These are phyloP conservation scores for Hanseniaspora sp. DNA, from an alignment of 1,139 yeast genomes.

Conservation along the genomic window DNA sequence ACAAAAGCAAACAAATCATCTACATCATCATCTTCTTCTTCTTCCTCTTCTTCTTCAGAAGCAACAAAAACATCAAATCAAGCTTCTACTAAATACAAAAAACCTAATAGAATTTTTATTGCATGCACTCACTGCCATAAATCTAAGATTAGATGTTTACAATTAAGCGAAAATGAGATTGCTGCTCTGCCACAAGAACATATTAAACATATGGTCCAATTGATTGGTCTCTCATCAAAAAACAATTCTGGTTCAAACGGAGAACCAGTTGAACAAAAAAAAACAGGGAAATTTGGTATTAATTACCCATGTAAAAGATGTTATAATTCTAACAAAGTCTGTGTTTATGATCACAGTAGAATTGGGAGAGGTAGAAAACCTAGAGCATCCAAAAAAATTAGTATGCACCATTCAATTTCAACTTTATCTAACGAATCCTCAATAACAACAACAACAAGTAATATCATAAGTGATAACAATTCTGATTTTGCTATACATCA, in stretches of 20 bases:
- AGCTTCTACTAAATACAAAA: slow-evolving; percentile 11
- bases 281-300: slow-evolving; percentile 34
- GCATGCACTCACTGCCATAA: slow-evolving; percentile 42
- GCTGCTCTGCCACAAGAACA: slow-evolving; percentile 10
- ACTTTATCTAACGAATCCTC: not conserved
- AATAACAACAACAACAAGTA: too few relatives aligned
- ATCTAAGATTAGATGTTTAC: slow-evolving; percentile 38
- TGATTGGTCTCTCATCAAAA: slow-evolving; percentile 6
- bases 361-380: slow-evolving; percentile 42
- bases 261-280: not conserved
- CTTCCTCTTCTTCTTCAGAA: not conserved
- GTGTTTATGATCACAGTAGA: slow-evolving; percentile 59
- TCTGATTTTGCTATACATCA: too few relatives aligned
- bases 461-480: too few relatives aligned
- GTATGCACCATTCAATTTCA: not conserved
- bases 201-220: slow-evolving; percentile 14
- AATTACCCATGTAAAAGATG: slow-evolving; percentile 67
- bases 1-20: not conserved
- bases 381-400: not conserved
- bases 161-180: slow-evolving; percentile 10
- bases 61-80: not conserved
- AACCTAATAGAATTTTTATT: slow-evolving; percentile 16
- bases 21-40: not conserved
- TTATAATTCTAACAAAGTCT: slow-evolving; percentile 46
- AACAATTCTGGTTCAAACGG: not conserved